A percentile compares a stretch with the other conserved stretches of the same genome.
Conservation (phyloP, 441 rosid genomes). For the Bocquillonia castaneifolia region DNA sequence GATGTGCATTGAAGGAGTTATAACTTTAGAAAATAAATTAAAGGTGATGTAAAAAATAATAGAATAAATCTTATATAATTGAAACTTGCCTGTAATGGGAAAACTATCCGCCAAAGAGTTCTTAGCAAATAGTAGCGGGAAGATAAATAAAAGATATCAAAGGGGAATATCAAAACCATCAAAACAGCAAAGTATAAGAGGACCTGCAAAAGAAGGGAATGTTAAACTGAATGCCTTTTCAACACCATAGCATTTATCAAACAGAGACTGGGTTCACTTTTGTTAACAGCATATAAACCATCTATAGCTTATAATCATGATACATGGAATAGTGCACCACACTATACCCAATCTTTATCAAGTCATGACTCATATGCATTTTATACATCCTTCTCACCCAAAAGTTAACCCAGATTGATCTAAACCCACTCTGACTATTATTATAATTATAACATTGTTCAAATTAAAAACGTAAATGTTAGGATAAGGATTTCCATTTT, state of each 20-base stretch:
- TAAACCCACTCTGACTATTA: neutral
- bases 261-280: neutral
- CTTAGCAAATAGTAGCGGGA: conserved; percentile 82
- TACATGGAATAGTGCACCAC: neutral
- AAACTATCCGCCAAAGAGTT: conserved; percentile 82
- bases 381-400: neutral
- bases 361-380: neutral
- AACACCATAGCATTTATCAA: neutral
- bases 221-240: conserved; percentile 9
- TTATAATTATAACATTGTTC: neutral
- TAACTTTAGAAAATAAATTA: conserved; percentile 9
- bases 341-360: neutral
- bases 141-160: conserved; percentile 76
- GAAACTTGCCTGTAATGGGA: conserved; percentile 73
- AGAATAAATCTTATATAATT: neutral
- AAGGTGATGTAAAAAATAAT: conserved; percentile 1
- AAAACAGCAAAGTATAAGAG: conserved; percentile 63
- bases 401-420: neutral
- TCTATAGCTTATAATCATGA: neutral
- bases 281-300: neutral
- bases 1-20: conserved; percentile 6
- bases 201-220: conserved; percentile 50
- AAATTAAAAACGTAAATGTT: neutral
- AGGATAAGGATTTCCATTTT: neutral
- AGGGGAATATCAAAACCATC: conserved; percentile 76